These are phyloP conservation scores for Gastrolobium villosum DNA, from an alignment of 306 rosid genomes.

Conservation along the genomic window DNA sequence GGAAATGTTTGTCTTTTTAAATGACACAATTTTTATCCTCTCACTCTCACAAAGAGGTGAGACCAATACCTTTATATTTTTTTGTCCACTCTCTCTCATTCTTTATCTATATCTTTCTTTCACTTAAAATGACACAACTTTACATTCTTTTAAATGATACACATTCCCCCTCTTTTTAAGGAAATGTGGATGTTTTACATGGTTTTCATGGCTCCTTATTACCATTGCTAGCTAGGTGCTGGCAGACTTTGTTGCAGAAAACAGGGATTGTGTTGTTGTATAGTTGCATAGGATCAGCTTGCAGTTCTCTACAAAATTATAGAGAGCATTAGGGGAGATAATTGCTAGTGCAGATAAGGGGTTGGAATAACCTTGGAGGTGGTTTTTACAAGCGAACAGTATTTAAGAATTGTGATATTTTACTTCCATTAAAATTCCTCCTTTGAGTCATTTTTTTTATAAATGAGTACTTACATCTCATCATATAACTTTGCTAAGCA, in stretches of 20 bases:
- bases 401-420: conserved; percentile 14
- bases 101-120: no score
- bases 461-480: not conserved
- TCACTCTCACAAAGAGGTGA: no score
- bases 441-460: not conserved
- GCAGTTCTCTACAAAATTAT: conserved; percentile 9
- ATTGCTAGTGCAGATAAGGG: not conserved
- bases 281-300: conserved; percentile 6
- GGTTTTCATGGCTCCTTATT: conserved; percentile 14
- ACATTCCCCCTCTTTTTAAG: no score
- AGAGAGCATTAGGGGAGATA: not conserved
- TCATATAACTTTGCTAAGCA: not conserved
- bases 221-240: conserved; percentile 42
- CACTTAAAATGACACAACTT: no score
- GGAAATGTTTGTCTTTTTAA: no score
- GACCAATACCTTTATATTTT: no score
- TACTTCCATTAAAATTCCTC: not conserved
- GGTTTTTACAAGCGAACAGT: not conserved
- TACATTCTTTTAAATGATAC: no score
- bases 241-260: conserved; percentile 38
- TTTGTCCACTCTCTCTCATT: no score
- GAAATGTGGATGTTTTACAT: conserved; percentile 9
- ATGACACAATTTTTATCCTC: no score
- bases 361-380: conserved; percentile 30
- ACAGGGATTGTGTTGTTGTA: conserved; percentile 44